phyloP scores from a whole-genome alignment of 225 moss, liverwort and hornwort species.

The Thuidium tamariscinum region DNA sequence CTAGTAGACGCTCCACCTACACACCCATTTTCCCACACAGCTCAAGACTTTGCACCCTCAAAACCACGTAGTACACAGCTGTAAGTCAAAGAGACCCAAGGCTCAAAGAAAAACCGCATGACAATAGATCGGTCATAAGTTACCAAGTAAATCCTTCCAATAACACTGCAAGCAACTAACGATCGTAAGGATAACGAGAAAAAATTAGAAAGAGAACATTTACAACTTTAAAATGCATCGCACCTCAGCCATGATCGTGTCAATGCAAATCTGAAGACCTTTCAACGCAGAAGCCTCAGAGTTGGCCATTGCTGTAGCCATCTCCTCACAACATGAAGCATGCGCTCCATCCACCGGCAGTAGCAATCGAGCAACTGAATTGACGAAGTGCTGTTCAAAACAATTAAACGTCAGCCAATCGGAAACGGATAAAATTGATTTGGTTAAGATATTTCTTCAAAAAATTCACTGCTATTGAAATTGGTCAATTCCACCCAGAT shows the following conservation, averaged over 20 bases:
- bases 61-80: not conserved
- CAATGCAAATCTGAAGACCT: constrained; percentile 98
- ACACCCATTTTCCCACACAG: not conserved
- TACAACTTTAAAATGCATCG: not conserved
- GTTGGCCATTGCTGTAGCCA: constrained; percentile 98
- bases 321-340: constrained; percentile 99
- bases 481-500: not conserved
- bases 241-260: constrained; percentile 97
- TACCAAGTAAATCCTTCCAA: not conserved
- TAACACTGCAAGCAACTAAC: not conserved
- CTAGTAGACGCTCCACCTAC: constrained; percentile 91
- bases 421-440: not conserved
- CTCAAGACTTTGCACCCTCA: not conserved
- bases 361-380: constrained; percentile 80
- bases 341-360: constrained; percentile 98
- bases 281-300: constrained; percentile 93
- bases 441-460: not conserved
- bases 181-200: not conserved
- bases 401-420: not conserved
- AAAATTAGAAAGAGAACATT: not conserved
- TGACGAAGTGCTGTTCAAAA: constrained; percentile 77
- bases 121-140: not conserved
- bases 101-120: not conserved
- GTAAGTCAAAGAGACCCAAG: not conserved
- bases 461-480: not conserved